A percentile compares a stretch with the other conserved stretches of the same genome.
phyloP scores from a whole-genome alignment of 1,284 basidiomycete species.

The Waitea zeae region DNA sequence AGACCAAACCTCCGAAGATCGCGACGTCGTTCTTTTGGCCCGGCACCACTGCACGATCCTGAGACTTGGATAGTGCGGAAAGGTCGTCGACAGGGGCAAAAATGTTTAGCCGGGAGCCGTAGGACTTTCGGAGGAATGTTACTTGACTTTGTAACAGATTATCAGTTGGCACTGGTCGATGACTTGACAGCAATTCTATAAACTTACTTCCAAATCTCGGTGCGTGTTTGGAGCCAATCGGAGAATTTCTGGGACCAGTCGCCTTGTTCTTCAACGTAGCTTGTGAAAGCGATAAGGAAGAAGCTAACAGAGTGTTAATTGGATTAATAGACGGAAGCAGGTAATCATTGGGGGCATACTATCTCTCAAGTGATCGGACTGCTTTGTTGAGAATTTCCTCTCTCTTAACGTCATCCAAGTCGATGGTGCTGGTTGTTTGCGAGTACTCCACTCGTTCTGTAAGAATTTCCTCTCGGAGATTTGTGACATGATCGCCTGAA shows the following conservation, averaged over 20 bases:
- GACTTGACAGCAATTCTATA: background rate
- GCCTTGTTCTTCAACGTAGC: slow-evolving; percentile 66
- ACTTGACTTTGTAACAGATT: slow-evolving; percentile 46
- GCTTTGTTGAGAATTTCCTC: slow-evolving; percentile 44
- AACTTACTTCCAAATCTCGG: slow-evolving; percentile 87
- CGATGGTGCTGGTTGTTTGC: slow-evolving; percentile 47
- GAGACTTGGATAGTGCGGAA: slow-evolving; percentile 50
- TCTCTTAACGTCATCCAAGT: slow-evolving; percentile 23
- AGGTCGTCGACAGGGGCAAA: slow-evolving; percentile 85
- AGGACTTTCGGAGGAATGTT: slow-evolving; percentile 63
- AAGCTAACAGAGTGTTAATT: slow-evolving; percentile 31
- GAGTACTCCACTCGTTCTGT: slow-evolving; percentile 74
- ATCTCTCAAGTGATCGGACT: slow-evolving; percentile 63
- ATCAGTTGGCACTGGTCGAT: slow-evolving; percentile 1
- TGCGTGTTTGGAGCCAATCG: slow-evolving; percentile 74
- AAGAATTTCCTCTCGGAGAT: slow-evolving; percentile 80
- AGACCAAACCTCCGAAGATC: slow-evolving; percentile 67
- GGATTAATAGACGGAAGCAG: slow-evolving; percentile 1
- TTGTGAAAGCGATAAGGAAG: slow-evolving; percentile 90
- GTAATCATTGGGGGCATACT: slow-evolving; percentile 24
- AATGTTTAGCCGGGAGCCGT: slow-evolving; percentile 65
- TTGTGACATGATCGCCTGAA: slow-evolving; percentile 71
- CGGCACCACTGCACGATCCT: slow-evolving; percentile 33
- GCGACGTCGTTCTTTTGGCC: slow-evolving; percentile 62
- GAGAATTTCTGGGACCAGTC: slow-evolving; percentile 42